phyloP scores from a whole-genome alignment of 2,329 filamentous ascomycete genomes.

The Fusarium drepaniforme region DNA sequence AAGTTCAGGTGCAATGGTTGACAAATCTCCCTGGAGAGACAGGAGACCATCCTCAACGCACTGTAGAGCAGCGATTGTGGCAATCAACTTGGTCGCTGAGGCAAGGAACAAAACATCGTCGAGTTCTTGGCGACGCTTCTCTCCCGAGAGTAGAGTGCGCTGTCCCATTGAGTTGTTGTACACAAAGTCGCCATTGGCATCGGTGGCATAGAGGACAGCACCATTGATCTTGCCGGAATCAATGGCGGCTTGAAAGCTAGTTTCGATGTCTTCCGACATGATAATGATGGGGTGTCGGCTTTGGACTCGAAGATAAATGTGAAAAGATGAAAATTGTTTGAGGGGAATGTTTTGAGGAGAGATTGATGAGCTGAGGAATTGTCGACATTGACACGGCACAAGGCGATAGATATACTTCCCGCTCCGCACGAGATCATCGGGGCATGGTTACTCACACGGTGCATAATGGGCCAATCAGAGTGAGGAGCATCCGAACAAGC shows the following conservation, averaged over 20 bases:
- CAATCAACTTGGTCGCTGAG: conserved; percentile 59
- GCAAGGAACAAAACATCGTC: conserved; percentile 54
- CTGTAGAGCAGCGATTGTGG: conserved; percentile 65
- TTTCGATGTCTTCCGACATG: conserved; percentile 52
- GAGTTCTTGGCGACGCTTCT: conserved; percentile 51
- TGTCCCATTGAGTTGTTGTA: conserved; percentile 56
- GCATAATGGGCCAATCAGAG: not conserved
- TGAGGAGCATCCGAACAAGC: not conserved
- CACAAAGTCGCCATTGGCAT: conserved; percentile 52
- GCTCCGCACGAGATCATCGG: not conserved
- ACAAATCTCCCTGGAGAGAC: conserved; percentile 59
- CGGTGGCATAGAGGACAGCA: conserved; percentile 55
- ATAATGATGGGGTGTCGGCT: not conserved
- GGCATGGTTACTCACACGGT: not conserved
- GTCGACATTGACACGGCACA: not conserved
- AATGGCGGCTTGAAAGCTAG: conserved; percentile 54
- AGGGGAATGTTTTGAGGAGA: not conserved
- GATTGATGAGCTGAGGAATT: not conserved
- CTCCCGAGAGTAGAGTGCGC: conserved; percentile 54
- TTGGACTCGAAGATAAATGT: not conserved
- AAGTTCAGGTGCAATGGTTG: conserved; percentile 60
- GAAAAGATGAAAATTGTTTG: not conserved
- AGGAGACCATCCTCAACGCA: conserved; percentile 65
- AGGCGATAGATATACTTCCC: not conserved
- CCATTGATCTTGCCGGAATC: conserved; percentile 58